A percentile compares a stretch with the other conserved stretches of the same genome.
phyloP scores from a whole-genome alignment of 2,329 filamentous ascomycete species.

The Cladophialophora exuberans region DNA sequence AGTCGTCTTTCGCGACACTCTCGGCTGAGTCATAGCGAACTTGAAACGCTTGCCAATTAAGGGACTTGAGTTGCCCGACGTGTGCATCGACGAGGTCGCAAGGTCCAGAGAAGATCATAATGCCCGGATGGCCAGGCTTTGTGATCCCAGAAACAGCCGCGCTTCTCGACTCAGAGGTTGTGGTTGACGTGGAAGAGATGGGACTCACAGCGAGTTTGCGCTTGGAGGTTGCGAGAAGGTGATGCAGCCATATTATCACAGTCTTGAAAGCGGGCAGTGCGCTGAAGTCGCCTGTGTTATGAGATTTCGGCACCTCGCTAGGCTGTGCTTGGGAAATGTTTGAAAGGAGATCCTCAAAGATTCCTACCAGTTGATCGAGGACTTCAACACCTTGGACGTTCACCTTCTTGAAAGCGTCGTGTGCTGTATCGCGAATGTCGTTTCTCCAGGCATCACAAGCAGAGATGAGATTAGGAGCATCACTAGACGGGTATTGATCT shows the following conservation, averaged over 20 bases:
- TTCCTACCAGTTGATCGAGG: constrained; percentile 24
- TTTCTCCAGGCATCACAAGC: constrained; percentile 19
- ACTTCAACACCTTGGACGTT: constrained; percentile 17
- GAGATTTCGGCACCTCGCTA: not conserved
- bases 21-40: constrained; percentile 27
- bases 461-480: constrained; percentile 21
- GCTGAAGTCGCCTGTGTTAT: not conserved
- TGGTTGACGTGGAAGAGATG: not conserved
- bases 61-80: constrained; percentile 26
- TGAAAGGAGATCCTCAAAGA: constrained; percentile 17
- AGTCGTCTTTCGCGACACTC: not conserved
- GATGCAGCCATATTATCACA: constrained; percentile 32
- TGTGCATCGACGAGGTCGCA: constrained; percentile 24
- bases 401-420: constrained; percentile 8
- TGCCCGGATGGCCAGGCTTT: constrained; percentile 32
- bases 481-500: constrained; percentile 20
- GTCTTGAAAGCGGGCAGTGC: constrained; percentile 14
- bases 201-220: constrained; percentile 28
- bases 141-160: constrained; percentile 22
- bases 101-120: constrained; percentile 29
- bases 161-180: not conserved
- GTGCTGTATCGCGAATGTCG: constrained; percentile 21
- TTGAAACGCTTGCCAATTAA: constrained; percentile 31
- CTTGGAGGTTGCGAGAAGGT: constrained; percentile 30
- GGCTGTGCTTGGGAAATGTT: not conserved